Conservation (phyloP, 2,329 filamentous ascomycete species). For the Colletotrichum eleusines region DNA sequence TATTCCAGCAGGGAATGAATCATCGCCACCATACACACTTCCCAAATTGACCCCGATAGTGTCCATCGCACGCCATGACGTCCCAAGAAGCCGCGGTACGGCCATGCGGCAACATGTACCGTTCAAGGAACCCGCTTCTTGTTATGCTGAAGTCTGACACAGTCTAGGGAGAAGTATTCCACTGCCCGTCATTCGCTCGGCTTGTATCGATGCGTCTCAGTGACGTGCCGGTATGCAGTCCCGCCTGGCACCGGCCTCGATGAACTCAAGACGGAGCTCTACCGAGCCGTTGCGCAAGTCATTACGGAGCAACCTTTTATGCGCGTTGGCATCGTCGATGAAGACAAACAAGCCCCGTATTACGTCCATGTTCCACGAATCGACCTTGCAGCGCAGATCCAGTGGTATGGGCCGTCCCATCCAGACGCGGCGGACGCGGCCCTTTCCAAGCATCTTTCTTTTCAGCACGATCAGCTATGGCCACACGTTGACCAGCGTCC, state of each 20-base stretch:
- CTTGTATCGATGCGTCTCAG: conserved; percentile 60
- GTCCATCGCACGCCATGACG: not conserved
- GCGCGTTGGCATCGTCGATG: conserved; percentile 60
- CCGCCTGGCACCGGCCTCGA: conserved; percentile 12
- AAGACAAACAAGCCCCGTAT: conserved; percentile 57
- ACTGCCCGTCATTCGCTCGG: conserved; percentile 61
- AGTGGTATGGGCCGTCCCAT: conserved; percentile 48
- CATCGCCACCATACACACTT: not conserved
- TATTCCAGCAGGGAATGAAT: not conserved
- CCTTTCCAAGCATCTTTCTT: conserved; percentile 52
- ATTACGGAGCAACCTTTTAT: conserved; percentile 60
- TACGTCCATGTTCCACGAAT: conserved; percentile 60
- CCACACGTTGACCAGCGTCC: conserved; percentile 54
- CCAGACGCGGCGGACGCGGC: conserved; percentile 38
- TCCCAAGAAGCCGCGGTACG: conserved; percentile 13
- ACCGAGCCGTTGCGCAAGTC: conserved; percentile 55
- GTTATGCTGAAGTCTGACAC: conserved; percentile 44
- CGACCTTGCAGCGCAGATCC: conserved; percentile 58
- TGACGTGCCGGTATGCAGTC: conserved; percentile 58
- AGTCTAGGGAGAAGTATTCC: conserved; percentile 56
- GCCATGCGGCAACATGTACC: conserved; percentile 37
- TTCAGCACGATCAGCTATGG: conserved; percentile 57
- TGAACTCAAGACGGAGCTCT: conserved; percentile 45
- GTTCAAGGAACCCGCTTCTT: no score
- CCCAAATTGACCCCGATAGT: not conserved